Evolutionary conservation across 148 eudicot genomes (phyloP).

Genomic region (Silene latifolia): DNA sequence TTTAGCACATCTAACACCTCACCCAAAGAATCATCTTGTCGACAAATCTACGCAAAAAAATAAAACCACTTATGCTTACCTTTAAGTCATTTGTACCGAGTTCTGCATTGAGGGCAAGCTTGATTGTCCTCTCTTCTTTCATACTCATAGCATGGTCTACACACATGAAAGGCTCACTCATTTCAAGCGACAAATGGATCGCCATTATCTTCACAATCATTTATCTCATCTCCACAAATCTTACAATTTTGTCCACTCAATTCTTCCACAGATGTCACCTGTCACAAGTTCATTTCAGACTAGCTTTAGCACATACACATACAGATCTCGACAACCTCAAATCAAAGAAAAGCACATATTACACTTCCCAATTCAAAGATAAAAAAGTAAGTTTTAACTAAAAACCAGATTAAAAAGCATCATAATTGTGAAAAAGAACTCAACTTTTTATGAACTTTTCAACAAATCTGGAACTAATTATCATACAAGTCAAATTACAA

Average conservation of each 20-base stretch:
- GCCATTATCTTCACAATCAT: constrained; percentile 39
- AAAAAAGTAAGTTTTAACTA: neutral
- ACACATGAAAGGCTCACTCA: constrained; percentile 88
- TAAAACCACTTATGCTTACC: constrained; percentile 32
- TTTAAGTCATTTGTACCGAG: constrained; percentile 74
- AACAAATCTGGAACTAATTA: constrained; percentile 15
- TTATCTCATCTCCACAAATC: constrained; percentile 87
- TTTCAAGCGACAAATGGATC: constrained; percentile 91
- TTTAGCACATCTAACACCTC: constrained; percentile 2
- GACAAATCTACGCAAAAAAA: neutral
- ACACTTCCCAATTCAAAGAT: neutral
- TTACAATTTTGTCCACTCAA: constrained; percentile 67
- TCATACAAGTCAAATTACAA: constrained; percentile 18
- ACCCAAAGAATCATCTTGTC: neutral
- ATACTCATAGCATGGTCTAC: constrained; percentile 84
- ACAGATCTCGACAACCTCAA: constrained; percentile 30
- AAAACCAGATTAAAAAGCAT: neutral
- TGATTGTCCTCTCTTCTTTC: constrained; percentile 85
- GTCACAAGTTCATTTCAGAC: constrained; percentile 19
- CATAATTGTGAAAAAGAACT: neutral
- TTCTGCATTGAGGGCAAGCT: constrained; percentile 88
- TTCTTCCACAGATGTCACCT: constrained; percentile 55
- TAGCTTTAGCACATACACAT: neutral
- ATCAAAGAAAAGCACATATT: constrained; percentile 16
- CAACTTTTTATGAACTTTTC: constrained; percentile 11